These are phyloP conservation scores for Diaporthe sp. DNA, from an alignment of 2,329 filamentous ascomycete species.

Conservation along the genomic window DNA sequence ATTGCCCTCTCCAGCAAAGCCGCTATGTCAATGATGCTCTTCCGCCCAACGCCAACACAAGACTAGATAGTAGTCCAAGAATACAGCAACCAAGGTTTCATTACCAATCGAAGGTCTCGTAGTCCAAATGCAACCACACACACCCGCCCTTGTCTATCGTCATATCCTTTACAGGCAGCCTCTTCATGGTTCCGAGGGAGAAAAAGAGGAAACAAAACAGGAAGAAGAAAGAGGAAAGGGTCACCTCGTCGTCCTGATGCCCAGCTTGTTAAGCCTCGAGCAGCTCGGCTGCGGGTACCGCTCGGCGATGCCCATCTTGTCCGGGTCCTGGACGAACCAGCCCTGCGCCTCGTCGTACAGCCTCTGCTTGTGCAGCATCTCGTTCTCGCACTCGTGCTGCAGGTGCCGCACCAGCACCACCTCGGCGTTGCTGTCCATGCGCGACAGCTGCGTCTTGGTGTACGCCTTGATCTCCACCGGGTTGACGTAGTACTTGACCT, in stretches of 20 bases:
- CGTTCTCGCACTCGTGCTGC: conserved; percentile 79
- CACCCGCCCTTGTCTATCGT: conserved; percentile 8
- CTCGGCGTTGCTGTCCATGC: conserved; percentile 85
- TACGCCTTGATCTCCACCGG: conserved; percentile 82
- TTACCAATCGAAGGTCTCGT: conserved; percentile 14
- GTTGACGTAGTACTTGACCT: conserved; percentile 88
- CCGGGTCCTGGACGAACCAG: conserved; percentile 87
- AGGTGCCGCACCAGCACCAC: conserved; percentile 77
- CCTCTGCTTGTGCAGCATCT: conserved; percentile 75
- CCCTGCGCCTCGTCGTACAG: conserved; percentile 85
- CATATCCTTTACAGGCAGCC: conserved; percentile 12
- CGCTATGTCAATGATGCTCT: conserved; percentile 33
- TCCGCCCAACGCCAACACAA: conserved; percentile 18
- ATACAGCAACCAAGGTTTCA: conserved; percentile 8
- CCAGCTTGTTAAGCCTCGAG: conserved; percentile 62
- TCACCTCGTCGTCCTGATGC: conserved; percentile 42
- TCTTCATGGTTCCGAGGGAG: neutral
- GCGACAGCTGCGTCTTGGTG: conserved; percentile 76
- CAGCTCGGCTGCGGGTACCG: conserved; percentile 67
- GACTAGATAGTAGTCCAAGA: conserved; percentile 11
- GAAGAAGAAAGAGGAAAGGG: neutral
- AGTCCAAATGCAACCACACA: conserved; percentile 22
- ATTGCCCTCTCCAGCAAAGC: neutral
- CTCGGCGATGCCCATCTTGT: conserved; percentile 81
- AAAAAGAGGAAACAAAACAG: neutral